These are phyloP conservation scores for Blastocystis hominis DNA, from an alignment of 352 stramenopile genomes.

Conservation along the genomic window DNA sequence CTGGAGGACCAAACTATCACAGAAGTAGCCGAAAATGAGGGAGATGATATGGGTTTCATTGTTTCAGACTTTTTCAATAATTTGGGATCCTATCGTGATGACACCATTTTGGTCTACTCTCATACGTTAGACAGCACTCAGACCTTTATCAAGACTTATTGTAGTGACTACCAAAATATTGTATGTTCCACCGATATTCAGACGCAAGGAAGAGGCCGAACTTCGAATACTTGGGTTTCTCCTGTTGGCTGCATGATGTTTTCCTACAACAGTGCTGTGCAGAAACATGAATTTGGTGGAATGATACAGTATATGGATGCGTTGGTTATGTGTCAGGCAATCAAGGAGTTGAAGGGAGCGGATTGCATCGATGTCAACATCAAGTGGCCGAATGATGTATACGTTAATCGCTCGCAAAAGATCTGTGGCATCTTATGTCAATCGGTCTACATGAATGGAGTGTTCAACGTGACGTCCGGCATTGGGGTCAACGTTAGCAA, in stretches of 20 bases:
- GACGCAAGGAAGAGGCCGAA: not conserved
- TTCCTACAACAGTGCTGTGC: slow-evolving; percentile 35
- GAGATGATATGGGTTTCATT: slow-evolving; percentile 3
- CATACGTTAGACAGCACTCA: slow-evolving; percentile 34
- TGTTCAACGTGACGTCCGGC: slow-evolving; percentile 58
- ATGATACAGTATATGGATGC: slow-evolving; percentile 37
- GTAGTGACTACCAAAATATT: slow-evolving; percentile 1
- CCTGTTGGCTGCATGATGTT: slow-evolving; percentile 44
- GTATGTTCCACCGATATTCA: slow-evolving; percentile 47
- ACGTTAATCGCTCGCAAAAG: slow-evolving; percentile 56
- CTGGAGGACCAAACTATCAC: not conserved
- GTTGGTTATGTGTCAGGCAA: slow-evolving; percentile 25
- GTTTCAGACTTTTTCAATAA: not conserved
- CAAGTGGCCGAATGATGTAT: slow-evolving; percentile 62
- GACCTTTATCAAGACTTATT: slow-evolving; percentile 33
- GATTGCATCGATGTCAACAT: slow-evolving; percentile 57
- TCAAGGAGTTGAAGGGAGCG: slow-evolving; percentile 4
- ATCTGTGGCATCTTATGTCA: slow-evolving; percentile 61
- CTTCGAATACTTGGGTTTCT: slow-evolving; percentile 26
- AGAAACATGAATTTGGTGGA: slow-evolving; percentile 19
- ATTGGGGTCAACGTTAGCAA: slow-evolving; percentile 58
- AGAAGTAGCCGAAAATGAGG: not conserved
- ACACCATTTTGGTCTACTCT: slow-evolving; percentile 26
- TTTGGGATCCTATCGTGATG: not conserved
- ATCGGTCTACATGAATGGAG: slow-evolving; percentile 51